A percentile compares a stretch with the other conserved stretches of the same genome.
Conservation (phyloP, 2,329 filamentous ascomycete genomes). For the Aspergillaceae sp. region DNA sequence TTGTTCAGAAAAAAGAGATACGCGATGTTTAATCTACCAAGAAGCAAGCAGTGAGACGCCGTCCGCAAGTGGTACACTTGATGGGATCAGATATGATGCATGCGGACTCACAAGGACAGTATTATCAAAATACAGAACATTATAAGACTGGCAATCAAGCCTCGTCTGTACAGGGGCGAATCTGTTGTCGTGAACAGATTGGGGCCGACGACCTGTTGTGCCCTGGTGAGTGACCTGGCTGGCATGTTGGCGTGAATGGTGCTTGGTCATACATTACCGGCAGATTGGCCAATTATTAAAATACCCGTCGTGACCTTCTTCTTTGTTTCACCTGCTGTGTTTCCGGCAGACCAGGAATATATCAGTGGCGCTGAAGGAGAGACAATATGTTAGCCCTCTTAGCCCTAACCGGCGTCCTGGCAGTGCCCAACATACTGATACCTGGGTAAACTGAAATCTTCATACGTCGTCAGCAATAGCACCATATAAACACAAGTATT, state of each 20-base stretch:
- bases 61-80: not conserved
- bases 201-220: conserved; percentile 49
- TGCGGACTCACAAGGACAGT: conserved; percentile 35
- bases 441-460: conserved; percentile 52
- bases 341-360: conserved; percentile 61
- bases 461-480: conserved; percentile 3
- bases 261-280: conserved; percentile 44
- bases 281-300: conserved; percentile 57
- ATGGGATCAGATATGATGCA: not conserved
- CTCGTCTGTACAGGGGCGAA: conserved; percentile 49
- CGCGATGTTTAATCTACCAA: conserved; percentile 25
- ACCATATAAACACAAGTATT: not conserved
- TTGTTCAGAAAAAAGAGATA: conserved; percentile 49
- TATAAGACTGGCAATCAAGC: conserved; percentile 47
- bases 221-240: too few species aligned
- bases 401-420: too few species aligned
- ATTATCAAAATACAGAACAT: conserved; percentile 54
- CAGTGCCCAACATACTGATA: conserved; percentile 35
- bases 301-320: conserved; percentile 57
- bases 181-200: conserved; percentile 56
- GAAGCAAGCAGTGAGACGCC: not conserved
- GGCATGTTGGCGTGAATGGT: not conserved
- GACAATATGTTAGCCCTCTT: conserved; percentile 8
- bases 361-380: conserved; percentile 49
- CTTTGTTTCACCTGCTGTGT: conserved; percentile 59